A percentile compares a stretch with the other conserved stretches of the same genome.
Evolutionary conservation across 768 basidiomycete species (phyloP).

Genomic region (Pleurotus tuoliensis): DNA sequence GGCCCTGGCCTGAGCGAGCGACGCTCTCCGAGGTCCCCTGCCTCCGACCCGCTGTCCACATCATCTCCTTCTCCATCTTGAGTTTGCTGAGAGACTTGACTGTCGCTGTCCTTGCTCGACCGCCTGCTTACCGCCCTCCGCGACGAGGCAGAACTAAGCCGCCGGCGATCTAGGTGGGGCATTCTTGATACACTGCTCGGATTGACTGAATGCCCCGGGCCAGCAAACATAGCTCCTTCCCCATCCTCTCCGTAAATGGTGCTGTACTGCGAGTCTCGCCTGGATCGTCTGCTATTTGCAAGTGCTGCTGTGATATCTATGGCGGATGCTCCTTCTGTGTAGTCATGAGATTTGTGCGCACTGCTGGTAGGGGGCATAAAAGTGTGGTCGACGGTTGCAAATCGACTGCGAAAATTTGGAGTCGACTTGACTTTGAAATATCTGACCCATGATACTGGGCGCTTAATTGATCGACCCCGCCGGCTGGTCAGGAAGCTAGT

Average conservation of each 20-base stretch:
- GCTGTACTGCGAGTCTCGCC: constrained; percentile 68
- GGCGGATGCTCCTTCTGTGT: constrained; percentile 82
- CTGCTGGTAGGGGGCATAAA: constrained; percentile 36
- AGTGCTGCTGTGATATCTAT: constrained; percentile 67
- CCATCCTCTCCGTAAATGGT: constrained; percentile 53
- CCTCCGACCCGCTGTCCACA: constrained; percentile 16
- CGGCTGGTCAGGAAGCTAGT: no score
- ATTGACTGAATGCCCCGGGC: constrained; percentile 64
- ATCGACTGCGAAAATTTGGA: no score
- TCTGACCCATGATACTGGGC: no score
- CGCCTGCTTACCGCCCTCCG: constrained; percentile 31
- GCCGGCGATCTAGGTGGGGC: constrained; percentile 49
- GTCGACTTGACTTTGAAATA: no score
- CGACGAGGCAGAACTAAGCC: constrained; percentile 49
- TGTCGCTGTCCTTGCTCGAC: constrained; percentile 45
- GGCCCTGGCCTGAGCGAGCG: constrained; percentile 22
- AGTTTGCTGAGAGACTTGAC: constrained; percentile 38
- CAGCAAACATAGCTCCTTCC: constrained; percentile 72
- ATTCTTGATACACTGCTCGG: constrained; percentile 81
- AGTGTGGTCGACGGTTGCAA: no score
- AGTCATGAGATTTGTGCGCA: constrained; percentile 46
- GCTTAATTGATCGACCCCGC: no score
- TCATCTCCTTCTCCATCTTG: constrained; percentile 29
- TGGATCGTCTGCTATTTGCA: constrained; percentile 44
- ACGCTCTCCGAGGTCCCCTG: constrained; percentile 28